Evolutionary conservation across 306 rosid genomes (phyloP), one percentile per base, ranked within the genome.

Genomic region (Chamaecrista fasciculata): DNA sequence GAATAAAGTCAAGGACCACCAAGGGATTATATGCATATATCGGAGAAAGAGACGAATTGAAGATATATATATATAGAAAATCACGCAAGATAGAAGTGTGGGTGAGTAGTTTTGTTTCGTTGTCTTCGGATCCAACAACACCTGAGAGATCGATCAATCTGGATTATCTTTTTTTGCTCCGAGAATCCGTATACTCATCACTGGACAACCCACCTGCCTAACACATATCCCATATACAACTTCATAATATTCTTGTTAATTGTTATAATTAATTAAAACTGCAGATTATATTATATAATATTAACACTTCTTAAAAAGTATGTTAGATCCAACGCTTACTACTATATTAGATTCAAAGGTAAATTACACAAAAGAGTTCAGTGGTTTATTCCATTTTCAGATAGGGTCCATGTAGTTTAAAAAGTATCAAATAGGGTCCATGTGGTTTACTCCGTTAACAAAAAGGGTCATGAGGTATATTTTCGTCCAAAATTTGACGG

Each of bases 51-150:
- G 24, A 48, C n/a, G 36, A 33, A 33, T 0, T 33, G 6, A 33
- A 33, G 4, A 33, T 4, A 51, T 67, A 60, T 3, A 11, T 11
- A 62, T 10, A 58, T 16, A 7, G n/a, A 4, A 48, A 66, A 52
- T 14, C 25, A 34, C 36, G 18, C 34, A 36, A 33, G 36, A 33
- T 33, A 4, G 36, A 51, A 23, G 70, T 66, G 21, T 2, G 60
- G 67, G 75, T 57, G 62, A 65, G 67, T 70, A 62, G 56, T 58
- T 72, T 51, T 53, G 63, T 74, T 74, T 82, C 29, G 78, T 51
- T 78, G 83, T 81, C 83, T 74, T 78, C 23, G 51, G 79, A 80
- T 82, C 76, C 26, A 60, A 74, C 52, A 66, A 83, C 91, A 83
- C 72, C 85, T 73, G 84, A 78, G 62, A 72, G 67, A 70, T 59